Conservation (phyloP, 2,329 filamentous ascomycete genomes). For the Pseudogymnoascus sp. region DNA sequence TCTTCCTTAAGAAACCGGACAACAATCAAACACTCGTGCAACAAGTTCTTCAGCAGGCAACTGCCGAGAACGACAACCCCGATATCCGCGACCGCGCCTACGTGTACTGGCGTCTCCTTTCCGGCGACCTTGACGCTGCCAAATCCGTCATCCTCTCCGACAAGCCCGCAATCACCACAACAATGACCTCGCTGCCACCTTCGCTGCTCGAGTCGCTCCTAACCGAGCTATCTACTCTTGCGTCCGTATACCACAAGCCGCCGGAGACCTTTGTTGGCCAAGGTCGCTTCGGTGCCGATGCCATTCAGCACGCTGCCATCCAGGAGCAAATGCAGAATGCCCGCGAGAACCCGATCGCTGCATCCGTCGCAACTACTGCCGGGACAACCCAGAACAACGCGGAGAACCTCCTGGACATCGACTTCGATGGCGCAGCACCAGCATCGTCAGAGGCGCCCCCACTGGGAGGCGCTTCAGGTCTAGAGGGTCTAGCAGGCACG, state of each 20-base stretch:
- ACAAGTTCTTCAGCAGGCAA: constrained; percentile 87
- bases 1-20: constrained; percentile 94
- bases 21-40: constrained; percentile 86
- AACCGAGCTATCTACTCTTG: constrained; percentile 82
- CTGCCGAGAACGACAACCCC: constrained; percentile 91
- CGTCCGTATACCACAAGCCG: constrained; percentile 97
- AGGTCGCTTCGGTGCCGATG: constrained; percentile 86
- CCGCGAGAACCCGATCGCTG: constrained; percentile 88
- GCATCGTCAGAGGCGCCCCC: constrained; percentile 70
- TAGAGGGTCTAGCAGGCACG: constrained; percentile 51
- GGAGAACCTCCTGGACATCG: constrained; percentile 92
- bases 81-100: constrained; percentile 96
- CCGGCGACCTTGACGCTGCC: constrained; percentile 80
- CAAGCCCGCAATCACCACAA: constrained; percentile 88
- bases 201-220: constrained; percentile 84
- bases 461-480: constrained; percentile 36
- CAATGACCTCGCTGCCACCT: constrained; percentile 80
- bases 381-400: constrained; percentile 62
- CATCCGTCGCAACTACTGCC: constrained; percentile 63
- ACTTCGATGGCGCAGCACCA: constrained; percentile 87
- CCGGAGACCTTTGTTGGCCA: constrained; percentile 97
- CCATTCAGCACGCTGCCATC: constrained; percentile 89
- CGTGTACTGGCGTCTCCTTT: constrained; percentile 94
- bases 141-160: constrained; percentile 91
- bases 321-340: constrained; percentile 92